These are phyloP conservation scores for Ogataea zsoltii DNA, from an alignment of 805 yeast species.

Conservation along the genomic window DNA sequence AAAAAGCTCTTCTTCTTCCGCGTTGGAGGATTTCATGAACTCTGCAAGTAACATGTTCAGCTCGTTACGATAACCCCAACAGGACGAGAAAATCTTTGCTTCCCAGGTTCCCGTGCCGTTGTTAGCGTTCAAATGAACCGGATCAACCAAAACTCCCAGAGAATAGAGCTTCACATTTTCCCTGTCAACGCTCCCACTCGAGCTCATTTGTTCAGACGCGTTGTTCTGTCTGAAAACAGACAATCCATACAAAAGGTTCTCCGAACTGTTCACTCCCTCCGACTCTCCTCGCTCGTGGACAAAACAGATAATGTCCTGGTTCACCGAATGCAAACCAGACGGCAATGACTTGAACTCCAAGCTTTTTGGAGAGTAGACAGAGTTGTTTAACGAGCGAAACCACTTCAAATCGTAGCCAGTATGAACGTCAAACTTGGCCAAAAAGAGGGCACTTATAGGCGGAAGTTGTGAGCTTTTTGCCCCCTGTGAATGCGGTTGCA, in stretches of 20 bases:
- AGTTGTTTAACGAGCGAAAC: conserved; percentile 35
- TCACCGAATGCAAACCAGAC: conserved; percentile 61
- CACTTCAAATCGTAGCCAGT: conserved; percentile 51
- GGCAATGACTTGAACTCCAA: conserved; percentile 69
- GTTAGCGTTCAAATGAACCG: conserved; percentile 25
- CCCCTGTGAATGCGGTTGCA: too few species aligned
- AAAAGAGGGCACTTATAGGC: conserved; percentile 44
- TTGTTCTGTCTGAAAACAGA: conserved; percentile 50
- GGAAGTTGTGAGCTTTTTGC: conserved; percentile 14
- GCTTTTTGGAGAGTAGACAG: conserved; percentile 36
- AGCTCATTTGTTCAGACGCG: conserved; percentile 13
- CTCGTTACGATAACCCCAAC: conserved; percentile 44
- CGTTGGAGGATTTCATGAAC: conserved; percentile 25
- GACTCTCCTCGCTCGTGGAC: conserved; percentile 32
- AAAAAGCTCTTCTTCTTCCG: conserved; percentile 19
- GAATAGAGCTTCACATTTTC: conserved; percentile 60
- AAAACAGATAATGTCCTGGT: conserved; percentile 55
- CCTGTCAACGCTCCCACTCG: conserved; percentile 35
- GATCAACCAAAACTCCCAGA: conserved; percentile 59
- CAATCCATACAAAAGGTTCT: conserved; percentile 44
- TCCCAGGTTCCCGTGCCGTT: conserved; percentile 35
- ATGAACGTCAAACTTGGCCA: conserved; percentile 53
- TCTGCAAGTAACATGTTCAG: conserved; percentile 35
- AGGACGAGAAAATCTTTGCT: conserved; percentile 41
- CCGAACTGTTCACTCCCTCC: conserved; percentile 13